A percentile compares a stretch with the other conserved stretches of the same genome.
Conservation (phyloP, 768 basidiomycete genomes). For the Kwoniella dejecticola region DNA sequence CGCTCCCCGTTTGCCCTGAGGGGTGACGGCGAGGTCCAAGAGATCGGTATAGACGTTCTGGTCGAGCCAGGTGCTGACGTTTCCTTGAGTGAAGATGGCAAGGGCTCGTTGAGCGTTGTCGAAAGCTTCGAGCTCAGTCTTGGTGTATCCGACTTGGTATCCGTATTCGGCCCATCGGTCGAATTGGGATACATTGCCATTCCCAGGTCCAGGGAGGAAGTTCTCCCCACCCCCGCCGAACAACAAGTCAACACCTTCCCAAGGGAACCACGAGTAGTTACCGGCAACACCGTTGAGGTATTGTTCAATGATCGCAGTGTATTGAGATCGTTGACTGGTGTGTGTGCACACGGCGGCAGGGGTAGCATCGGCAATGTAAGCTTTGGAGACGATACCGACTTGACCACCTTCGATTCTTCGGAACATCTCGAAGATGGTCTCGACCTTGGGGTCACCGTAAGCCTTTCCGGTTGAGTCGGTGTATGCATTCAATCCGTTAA, state of each 20-base stretch:
- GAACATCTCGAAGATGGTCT: constrained; percentile 55
- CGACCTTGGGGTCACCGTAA: constrained; percentile 54
- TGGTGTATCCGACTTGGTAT: constrained; percentile 53
- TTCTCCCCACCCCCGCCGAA: constrained; percentile 56
- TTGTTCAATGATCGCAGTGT: constrained; percentile 53
- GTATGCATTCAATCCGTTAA: constrained; percentile 57
- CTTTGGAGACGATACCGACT: constrained; percentile 57
- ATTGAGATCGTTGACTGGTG: constrained; percentile 51
- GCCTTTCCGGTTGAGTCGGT: constrained; percentile 46
- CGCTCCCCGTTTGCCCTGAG: constrained; percentile 33
- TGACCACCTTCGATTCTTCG: constrained; percentile 49
- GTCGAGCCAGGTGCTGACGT: constrained; percentile 57
- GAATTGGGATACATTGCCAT: constrained; percentile 37
- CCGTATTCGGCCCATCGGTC: constrained; percentile 48
- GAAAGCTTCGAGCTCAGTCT: constrained; percentile 49
- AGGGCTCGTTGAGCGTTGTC: constrained; percentile 51
- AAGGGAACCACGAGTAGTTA: constrained; percentile 55
- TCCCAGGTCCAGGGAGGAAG: constrained; percentile 47
- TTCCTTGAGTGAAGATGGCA: constrained; percentile 54
- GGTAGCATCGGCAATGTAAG: constrained; percentile 57
- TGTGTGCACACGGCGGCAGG: constrained; percentile 54
- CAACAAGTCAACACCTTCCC: constrained; percentile 47
- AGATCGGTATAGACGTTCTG: constrained; percentile 52
- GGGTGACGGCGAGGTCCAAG: constrained; percentile 28
- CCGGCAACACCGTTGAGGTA: constrained; percentile 51